Evolutionary conservation across 345 rosid species (phyloP).

Genomic region (Gossypium longicalyx): DNA sequence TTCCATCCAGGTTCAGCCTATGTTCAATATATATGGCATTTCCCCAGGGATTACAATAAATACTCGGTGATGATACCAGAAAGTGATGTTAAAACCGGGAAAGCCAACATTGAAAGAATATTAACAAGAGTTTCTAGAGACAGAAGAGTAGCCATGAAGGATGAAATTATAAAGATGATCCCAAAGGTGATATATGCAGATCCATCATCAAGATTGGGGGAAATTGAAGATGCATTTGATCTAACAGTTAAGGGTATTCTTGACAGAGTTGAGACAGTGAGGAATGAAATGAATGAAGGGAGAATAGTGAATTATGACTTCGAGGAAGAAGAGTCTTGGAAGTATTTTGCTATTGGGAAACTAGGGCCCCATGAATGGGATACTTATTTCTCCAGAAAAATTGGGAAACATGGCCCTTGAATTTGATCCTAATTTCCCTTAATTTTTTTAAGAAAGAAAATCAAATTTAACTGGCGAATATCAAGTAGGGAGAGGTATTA

Average conservation of each 20-base stretch:
- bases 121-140: constrained; percentile 37
- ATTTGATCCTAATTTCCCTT: not conserved
- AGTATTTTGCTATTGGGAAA: constrained; percentile 46
- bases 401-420: not conserved
- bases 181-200: constrained; percentile 63
- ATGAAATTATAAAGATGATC: constrained; percentile 53
- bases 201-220: constrained; percentile 40
- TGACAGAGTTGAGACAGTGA: constrained; percentile 39
- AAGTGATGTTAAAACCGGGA: constrained; percentile 40
- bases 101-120: constrained; percentile 44
- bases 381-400: constrained; percentile 39
- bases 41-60: constrained; percentile 50
- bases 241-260: constrained; percentile 60
- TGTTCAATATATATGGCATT: constrained; percentile 77
- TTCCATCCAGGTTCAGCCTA: constrained; percentile 87
- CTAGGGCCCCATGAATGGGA: constrained; percentile 59
- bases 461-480: not conserved
- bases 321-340: constrained; percentile 53
- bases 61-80: constrained; percentile 65
- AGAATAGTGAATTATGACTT: constrained; percentile 30
- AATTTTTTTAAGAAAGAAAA: not conserved
- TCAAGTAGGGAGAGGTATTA: not conserved
- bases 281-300: constrained; percentile 36
- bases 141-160: constrained; percentile 44
- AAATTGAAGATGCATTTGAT: constrained; percentile 73